Percentiles rank a stretch among this genome's conserved stretches.
These are phyloP conservation scores for Blastobotrys capitulatus DNA, from an alignment of 1,139 yeast genomes.

Conservation along the genomic window DNA sequence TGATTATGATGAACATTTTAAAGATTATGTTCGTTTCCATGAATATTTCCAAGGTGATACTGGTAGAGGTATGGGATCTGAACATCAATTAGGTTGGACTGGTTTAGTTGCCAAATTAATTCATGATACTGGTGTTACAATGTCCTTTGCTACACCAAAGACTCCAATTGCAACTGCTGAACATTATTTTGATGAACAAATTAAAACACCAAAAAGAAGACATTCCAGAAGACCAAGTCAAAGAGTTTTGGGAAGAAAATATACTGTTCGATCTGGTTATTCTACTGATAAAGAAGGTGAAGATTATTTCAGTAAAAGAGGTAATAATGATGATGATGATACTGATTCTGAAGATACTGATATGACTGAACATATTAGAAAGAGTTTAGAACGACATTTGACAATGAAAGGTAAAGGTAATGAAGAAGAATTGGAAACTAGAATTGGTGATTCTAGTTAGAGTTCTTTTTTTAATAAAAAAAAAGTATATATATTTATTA, in stretches of 20 bases:
- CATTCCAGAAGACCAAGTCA: conserved; percentile 17
- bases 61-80: conserved; percentile 91
- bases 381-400: conserved; percentile 17
- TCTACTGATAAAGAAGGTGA: conserved; percentile 11
- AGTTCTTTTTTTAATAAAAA: too few species aligned
- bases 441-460: conserved; percentile 2
- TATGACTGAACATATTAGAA: conserved; percentile 20
- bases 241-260: conserved; percentile 20
- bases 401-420: conserved; percentile 8
- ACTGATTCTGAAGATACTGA: conserved; percentile 10
- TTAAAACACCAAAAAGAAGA: conserved; percentile 20
- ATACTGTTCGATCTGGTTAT: conserved; percentile 16
- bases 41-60: conserved; percentile 96
- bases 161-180: conserved; percentile 36
- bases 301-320: conserved; percentile 5
- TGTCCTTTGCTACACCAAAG: conserved; percentile 28
- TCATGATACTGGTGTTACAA: conserved; percentile 78
- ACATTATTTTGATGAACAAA: conserved; percentile 36
- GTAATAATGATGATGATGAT: conserved; percentile 9
- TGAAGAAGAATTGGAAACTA: conserved; percentile 17
- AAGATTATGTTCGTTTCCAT: conserved; percentile 72
- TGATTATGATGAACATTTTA: conserved; percentile 68
- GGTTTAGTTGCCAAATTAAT: conserved; percentile 90
- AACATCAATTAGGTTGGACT: conserved; percentile 98
- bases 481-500: too few species aligned